Percentiles rank a stretch among this genome's conserved stretches.
phyloP scores from a whole-genome alignment of 805 yeast genomes.

The Blastobotrys americana region DNA sequence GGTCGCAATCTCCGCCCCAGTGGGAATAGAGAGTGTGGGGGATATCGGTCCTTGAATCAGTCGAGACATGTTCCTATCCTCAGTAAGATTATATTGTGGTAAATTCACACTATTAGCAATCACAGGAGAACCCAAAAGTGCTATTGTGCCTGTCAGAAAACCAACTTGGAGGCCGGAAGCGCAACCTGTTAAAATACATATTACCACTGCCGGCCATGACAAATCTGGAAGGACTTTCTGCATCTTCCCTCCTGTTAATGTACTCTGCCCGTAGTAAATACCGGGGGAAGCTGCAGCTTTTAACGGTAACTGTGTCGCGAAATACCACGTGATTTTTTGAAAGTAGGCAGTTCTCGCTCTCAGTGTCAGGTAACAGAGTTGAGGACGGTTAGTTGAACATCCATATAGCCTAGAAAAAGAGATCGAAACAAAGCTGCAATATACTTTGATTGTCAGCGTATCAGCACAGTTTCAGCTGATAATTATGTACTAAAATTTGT shows the following conservation, averaged over 20 bases:
- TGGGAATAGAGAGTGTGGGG: constrained; percentile 31
- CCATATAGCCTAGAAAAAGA: too few relatives aligned
- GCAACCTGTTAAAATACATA: not conserved
- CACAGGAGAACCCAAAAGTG: not conserved
- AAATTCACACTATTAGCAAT: not conserved
- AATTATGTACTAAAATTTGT: too few relatives aligned
- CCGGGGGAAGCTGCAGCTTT: too few relatives aligned
- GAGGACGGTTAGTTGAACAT: too few relatives aligned
- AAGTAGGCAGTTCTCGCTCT: too few relatives aligned
- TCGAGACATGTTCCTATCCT: constrained; percentile 5
- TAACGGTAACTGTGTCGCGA: too few relatives aligned
- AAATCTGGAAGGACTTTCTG: not conserved
- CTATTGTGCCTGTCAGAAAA: not conserved
- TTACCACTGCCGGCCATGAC: not conserved
- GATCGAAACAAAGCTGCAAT: too few relatives aligned
- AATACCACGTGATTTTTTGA: not conserved
- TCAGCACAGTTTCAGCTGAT: too few relatives aligned
- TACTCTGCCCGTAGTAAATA: too few relatives aligned
- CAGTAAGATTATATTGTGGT: not conserved
- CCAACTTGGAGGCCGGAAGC: not conserved
- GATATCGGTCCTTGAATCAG: constrained; percentile 6
- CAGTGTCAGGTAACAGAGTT: too few relatives aligned
- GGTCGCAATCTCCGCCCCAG: constrained; percentile 48
- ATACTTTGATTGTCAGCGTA: too few relatives aligned
- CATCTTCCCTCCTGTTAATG: too few relatives aligned